A percentile compares a stretch with the other conserved stretches of the same genome.
Conservation (phyloP, 139 green algal species). For the Medakamo hakoo region DNA sequence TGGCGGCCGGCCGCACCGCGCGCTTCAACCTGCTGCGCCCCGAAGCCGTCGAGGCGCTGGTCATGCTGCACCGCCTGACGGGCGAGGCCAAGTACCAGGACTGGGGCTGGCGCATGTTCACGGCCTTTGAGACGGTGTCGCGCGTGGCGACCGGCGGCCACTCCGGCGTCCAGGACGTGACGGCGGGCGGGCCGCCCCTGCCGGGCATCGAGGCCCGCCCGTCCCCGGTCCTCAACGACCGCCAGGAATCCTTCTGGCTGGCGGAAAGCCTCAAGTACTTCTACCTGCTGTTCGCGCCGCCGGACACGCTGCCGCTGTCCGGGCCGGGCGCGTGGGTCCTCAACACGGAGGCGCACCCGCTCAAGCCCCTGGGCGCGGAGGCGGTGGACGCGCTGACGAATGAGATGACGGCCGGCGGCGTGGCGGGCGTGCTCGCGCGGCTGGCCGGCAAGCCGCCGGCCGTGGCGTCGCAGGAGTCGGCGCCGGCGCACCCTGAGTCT, state of each 20-base stretch:
- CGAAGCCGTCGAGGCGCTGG: conserved; percentile 51
- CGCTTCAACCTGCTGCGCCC: conserved; percentile 45
- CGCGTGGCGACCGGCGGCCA: conserved; percentile 24
- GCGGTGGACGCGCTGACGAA: background rate
- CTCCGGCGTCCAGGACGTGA: conserved; percentile 42
- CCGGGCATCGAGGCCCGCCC: no score
- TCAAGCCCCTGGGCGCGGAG: conserved; percentile 6
- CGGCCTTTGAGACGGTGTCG: conserved; percentile 30
- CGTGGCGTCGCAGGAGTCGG: no score
- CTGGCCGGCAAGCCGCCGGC: no score
- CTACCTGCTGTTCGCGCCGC: conserved; percentile 47
- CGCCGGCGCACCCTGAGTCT: no score
- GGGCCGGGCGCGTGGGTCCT: conserved; percentile 51
- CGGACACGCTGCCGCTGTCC: conserved; percentile 25
- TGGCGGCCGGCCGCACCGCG: conserved; percentile 13
- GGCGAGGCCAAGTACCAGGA: conserved; percentile 42
- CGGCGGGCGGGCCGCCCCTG: background rate
- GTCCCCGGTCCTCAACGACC: no score
- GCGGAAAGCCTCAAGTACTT: conserved; percentile 76
- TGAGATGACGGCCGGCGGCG: no score
- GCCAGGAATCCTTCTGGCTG: conserved; percentile 58
- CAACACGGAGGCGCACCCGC: conserved; percentile 69
- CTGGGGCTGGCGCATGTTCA: conserved; percentile 58
- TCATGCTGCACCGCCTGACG: conserved; percentile 50
- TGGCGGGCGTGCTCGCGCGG: no score